Base-by-base conservation (phyloP, 2,329 filamentous ascomycete species). In the Colletotrichum sp. region DNA sequence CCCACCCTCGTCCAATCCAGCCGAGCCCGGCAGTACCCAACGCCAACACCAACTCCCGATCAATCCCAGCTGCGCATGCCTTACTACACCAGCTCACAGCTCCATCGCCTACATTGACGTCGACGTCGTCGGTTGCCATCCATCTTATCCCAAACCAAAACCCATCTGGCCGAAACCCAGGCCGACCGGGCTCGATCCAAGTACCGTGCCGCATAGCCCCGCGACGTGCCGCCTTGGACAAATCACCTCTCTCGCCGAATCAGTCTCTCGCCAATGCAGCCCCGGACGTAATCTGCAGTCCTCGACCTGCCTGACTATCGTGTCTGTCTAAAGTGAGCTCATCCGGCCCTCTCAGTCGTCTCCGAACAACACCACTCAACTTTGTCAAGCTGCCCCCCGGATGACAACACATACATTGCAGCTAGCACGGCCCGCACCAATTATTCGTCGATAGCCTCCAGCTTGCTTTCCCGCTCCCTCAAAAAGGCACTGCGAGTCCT, bases 401-500 rank as follows among this genome's bases (percentile, higher is more conserved):
- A 77, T 75, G 75, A 71, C 72, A 75, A 60, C 60, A 67, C 55
- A 63, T 66, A 34, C 52, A 55, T 55, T 26, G 60, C 71, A 67
- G 57, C 70, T 71, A 62, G 34, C 62, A 57, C 36, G 18, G 30
- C 60, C 62, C 71, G 49, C 60, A 55, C 66, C 71, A 34, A 21
- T 63, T 32, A 71, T 52, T 32, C 26, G 13, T 59, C 24, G 59
- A 55, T 63, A 62, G 32, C 60, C 34, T 75, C 60, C 36, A 21
- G 26, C 57, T 32, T 63, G 66, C 18, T 15, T 63, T 55, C 60
- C 21, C 62, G 15, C 69, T 68, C 70, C 74, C 66, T 77, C 74
- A 67, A 77, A 77, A 77, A 76, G 66, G 52, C 59, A 49, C 62
- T 44, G 63, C 32, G 30, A 69, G 55, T 73, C 65, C 74, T 52